These are phyloP conservation scores for Hippophae tibetana DNA, from an alignment of 306 rosid genomes.

Conservation along the genomic window DNA sequence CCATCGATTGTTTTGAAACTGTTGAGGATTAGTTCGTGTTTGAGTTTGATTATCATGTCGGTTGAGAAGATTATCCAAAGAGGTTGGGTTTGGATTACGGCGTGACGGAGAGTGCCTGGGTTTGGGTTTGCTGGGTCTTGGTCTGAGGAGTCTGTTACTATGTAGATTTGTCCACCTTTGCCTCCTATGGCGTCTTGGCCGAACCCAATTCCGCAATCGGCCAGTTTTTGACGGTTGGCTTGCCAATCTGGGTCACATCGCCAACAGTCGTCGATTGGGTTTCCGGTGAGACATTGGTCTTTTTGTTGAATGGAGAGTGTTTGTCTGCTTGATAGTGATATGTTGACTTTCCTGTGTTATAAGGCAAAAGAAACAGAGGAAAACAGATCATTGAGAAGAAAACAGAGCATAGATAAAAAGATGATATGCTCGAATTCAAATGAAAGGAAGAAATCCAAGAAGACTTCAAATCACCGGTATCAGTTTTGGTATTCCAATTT, in stretches of 20 bases:
- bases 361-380: conserved; percentile 8
- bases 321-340: conserved; percentile 33
- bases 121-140: conserved; percentile 38
- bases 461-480: neutral
- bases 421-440: too few species aligned
- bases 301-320: conserved; percentile 22
- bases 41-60: conserved; percentile 45
- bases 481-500: too few species aligned
- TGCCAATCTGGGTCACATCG: conserved; percentile 58
- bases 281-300: conserved; percentile 53
- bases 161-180: conserved; percentile 59
- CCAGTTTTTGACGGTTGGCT: conserved; percentile 41
- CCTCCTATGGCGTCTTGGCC: conserved; percentile 58
- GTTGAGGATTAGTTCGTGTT: conserved; percentile 60
- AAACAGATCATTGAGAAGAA: too few species aligned
- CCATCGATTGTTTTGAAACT: conserved; percentile 65
- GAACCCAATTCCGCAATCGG: conserved; percentile 65
- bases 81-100: conserved; percentile 59
- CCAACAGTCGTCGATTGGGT: conserved; percentile 76
- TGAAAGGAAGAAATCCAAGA: neutral
- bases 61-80: conserved; percentile 54
- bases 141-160: conserved; percentile 66
- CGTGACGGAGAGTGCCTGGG: conserved; percentile 69
- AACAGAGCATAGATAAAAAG: neutral
- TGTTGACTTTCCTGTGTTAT: conserved; percentile 37